phyloP scores from a whole-genome alignment of 164 flowering plant genomes.

The Magnolia changhungtana region DNA sequence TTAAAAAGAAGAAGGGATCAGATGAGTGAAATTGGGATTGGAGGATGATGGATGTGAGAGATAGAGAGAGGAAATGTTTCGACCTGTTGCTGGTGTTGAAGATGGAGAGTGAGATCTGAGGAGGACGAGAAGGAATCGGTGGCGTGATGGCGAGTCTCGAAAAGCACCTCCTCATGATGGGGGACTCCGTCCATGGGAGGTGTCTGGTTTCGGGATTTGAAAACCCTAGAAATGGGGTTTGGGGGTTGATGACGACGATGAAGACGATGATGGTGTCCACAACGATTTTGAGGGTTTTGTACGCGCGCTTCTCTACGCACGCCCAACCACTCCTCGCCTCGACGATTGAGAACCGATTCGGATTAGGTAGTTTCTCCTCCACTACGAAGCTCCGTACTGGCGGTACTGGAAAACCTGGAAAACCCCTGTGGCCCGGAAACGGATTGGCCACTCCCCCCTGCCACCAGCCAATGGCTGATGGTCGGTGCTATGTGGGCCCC shows the following conservation, averaged over 20 bases:
- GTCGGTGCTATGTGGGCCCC: too few species aligned
- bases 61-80: neutral
- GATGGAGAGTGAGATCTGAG: constrained; percentile 50
- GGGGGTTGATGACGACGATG: neutral
- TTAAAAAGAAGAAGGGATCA: neutral
- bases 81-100: constrained; percentile 39
- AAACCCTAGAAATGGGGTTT: neutral
- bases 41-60: neutral
- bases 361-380: too few species aligned
- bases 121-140: constrained; percentile 38
- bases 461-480: too few species aligned
- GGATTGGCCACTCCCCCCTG: too few species aligned
- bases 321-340: neutral
- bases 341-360: too few species aligned
- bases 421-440: too few species aligned
- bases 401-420: too few species aligned
- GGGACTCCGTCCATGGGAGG: neutral
- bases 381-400: too few species aligned
- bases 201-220: neutral
- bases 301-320: neutral
- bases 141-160: constrained; percentile 67
- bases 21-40: neutral
- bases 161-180: constrained; percentile 37
- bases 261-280: neutral
- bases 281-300: neutral